Percentiles rank a stretch among this genome's conserved stretches.
These are phyloP conservation scores for Flaveria robusta DNA, from an alignment of 129 eudicot species.

Conservation along the genomic window DNA sequence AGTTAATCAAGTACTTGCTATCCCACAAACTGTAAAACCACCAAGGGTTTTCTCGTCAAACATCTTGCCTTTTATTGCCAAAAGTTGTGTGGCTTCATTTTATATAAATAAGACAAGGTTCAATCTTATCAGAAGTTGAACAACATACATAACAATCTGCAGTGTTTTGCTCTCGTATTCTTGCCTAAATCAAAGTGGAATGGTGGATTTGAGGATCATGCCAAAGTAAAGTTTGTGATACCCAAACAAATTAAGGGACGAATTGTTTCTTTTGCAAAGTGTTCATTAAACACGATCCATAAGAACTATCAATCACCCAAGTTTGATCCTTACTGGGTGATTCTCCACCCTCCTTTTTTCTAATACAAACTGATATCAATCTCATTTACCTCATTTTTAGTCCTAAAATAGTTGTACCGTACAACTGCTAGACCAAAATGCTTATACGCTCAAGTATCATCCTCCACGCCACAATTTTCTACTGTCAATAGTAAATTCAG, in stretches of 20 bases:
- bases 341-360: background rate
- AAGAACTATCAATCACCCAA: background rate
- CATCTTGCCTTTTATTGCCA: background rate
- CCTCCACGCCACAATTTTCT: conserved; percentile 12
- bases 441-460: conserved; percentile 1
- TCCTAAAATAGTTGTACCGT: conserved; percentile 13
- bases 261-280: background rate
- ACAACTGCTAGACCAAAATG: conserved; percentile 13
- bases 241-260: background rate
- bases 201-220: background rate
- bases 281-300: background rate
- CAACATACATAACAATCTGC: background rate
- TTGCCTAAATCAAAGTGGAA: background rate
- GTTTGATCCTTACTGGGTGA: background rate
- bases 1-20: background rate
- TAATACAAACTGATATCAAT: too few species aligned
- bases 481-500: background rate
- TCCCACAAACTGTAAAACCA: background rate
- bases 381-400: conserved; percentile 15
- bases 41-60: background rate
- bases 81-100: background rate
- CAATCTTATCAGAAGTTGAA: background rate
- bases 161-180: background rate
- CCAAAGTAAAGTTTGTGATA: background rate
- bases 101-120: background rate